These are phyloP conservation scores for Metarhizium robertsii DNA, from an alignment of 2,329 filamentous ascomycete genomes.

Conservation along the genomic window DNA sequence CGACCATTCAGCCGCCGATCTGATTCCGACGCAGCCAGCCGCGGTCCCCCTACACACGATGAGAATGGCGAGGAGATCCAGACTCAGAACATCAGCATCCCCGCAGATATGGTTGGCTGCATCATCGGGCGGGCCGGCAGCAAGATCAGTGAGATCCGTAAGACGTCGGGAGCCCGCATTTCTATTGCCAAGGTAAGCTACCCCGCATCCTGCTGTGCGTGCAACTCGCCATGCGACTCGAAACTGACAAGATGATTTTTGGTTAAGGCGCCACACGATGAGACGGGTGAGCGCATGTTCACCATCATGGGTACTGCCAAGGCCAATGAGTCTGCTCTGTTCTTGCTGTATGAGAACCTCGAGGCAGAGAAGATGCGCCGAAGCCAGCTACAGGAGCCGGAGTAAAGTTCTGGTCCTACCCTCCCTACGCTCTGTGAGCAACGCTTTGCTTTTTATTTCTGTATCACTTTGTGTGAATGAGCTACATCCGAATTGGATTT, in stretches of 20 bases:
- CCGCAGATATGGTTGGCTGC: constrained; percentile 98
- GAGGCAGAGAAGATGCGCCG: constrained; percentile 99
- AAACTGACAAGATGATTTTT: background rate
- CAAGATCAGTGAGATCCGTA: constrained; percentile 98
- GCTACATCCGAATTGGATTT: constrained; percentile 39
- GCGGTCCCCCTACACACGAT: constrained; percentile 78
- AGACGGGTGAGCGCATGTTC: constrained; percentile 98
- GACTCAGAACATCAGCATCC: constrained; percentile 99
- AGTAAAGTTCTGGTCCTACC: constrained; percentile 29
- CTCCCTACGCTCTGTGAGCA: constrained; percentile 13
- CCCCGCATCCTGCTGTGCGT: background rate
- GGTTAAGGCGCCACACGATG: constrained; percentile 73
- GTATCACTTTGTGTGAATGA: constrained; percentile 17
- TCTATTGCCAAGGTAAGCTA: constrained; percentile 77
- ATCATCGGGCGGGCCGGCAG: constrained; percentile 92
- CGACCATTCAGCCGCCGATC: constrained; percentile 69
- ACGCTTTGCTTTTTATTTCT: constrained; percentile 18
- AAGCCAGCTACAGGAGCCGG: constrained; percentile 59
- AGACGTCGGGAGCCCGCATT: constrained; percentile 91
- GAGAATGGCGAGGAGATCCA: constrained; percentile 97
- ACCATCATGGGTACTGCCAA: constrained; percentile 94
- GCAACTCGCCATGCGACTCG: background rate
- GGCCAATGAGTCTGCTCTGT: constrained; percentile 92
- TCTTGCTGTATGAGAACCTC: constrained; percentile 95
- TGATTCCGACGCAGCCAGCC: constrained; percentile 69